Percentiles rank a stretch among this genome's conserved stretches.
phyloP scores from a whole-genome alignment of 2,329 filamentous ascomycete species.

The Alternaria tenuissima region DNA sequence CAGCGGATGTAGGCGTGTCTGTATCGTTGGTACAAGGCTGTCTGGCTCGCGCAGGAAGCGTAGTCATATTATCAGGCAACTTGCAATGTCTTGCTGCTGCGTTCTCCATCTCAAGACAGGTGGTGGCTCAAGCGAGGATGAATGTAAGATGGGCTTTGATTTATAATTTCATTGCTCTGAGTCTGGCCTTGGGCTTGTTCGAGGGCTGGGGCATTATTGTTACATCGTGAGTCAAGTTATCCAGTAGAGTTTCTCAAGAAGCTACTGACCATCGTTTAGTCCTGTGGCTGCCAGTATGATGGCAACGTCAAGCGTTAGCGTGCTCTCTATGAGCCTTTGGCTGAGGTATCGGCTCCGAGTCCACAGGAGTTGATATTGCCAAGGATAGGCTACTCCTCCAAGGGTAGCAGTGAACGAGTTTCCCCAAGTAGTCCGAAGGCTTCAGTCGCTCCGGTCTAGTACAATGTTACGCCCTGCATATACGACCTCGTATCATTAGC shows the following conservation, averaged over 20 bases:
- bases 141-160: neutral
- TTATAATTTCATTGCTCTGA: neutral
- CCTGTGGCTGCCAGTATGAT: slow-evolving; percentile 5
- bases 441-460: no score
- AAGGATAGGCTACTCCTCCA: no score
- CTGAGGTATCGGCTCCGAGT: neutral
- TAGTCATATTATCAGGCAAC: slow-evolving; percentile 10
- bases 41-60: slow-evolving; percentile 10
- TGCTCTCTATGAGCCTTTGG: slow-evolving; percentile 10
- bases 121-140: neutral
- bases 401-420: no score
- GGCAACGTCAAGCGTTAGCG: slow-evolving; percentile 7
- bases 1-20: slow-evolving; percentile 15
- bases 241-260: neutral
- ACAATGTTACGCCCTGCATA: no score
- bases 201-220: neutral
- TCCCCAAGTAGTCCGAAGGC: no score
- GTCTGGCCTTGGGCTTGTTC: neutral
- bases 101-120: neutral
- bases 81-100: neutral
- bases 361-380: neutral
- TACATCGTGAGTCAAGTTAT: neutral
- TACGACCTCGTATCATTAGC: no score
- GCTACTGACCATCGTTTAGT: neutral
- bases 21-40: slow-evolving; percentile 13